Evolutionary conservation across 2,329 filamentous ascomycete species (phyloP).

Genomic region (Fusarium graminum): DNA sequence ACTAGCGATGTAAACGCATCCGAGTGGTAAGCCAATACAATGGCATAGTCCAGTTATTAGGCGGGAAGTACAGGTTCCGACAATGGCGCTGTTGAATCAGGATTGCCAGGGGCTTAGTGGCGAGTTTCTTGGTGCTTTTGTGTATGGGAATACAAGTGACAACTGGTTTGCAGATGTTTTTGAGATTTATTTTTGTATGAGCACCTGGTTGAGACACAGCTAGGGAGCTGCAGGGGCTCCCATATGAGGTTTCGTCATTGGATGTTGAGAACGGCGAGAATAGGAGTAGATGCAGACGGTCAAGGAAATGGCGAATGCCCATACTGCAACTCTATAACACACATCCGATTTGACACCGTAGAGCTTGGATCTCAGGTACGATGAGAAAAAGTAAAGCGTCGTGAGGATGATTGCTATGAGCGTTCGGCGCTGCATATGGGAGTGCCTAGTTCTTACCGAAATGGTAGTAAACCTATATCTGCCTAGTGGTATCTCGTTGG

Average conservation of each 20-base stretch:
- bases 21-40: constrained; percentile 31
- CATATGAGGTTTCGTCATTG: constrained; percentile 7
- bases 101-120: constrained; percentile 26
- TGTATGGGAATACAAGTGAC: constrained; percentile 5
- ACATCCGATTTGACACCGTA: constrained; percentile 23
- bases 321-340: constrained; percentile 33
- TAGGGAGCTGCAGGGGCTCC: constrained; percentile 20
- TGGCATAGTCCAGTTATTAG: constrained; percentile 18
- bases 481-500: neutral
- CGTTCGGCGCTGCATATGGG: neutral
- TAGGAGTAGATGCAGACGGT: constrained; percentile 27
- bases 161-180: neutral
- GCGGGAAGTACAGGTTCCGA: constrained; percentile 24
- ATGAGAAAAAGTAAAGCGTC: neutral
- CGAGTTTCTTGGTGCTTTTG: constrained; percentile 31
- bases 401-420: constrained; percentile 2
- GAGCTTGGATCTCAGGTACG: constrained; percentile 16
- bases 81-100: constrained; percentile 1
- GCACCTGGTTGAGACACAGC: constrained; percentile 4
- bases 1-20: constrained; percentile 25
- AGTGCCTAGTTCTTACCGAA: neutral
- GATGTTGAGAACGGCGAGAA: constrained; percentile 13
- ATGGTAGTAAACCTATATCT: neutral
- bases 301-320: constrained; percentile 26
- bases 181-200: constrained; percentile 15